These are phyloP conservation scores for Dysphania ambrosioides DNA, from an alignment of 148 eudicot genomes.

Conservation along the genomic window DNA sequence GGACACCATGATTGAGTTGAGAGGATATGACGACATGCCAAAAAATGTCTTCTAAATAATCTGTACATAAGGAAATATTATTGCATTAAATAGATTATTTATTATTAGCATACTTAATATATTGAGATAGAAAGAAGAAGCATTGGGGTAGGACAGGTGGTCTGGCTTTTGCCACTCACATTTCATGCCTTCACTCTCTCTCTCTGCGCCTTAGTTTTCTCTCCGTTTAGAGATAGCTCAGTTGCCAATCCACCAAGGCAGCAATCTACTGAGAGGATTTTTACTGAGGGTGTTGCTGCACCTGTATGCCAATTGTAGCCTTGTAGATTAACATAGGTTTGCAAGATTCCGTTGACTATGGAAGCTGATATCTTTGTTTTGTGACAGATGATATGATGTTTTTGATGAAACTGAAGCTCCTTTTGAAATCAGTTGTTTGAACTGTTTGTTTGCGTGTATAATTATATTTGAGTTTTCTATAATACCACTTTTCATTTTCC, in stretches of 20 bases:
- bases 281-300: background rate
- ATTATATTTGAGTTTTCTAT: background rate
- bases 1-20: background rate
- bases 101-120: background rate
- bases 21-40: background rate
- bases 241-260: background rate
- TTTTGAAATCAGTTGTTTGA: background rate
- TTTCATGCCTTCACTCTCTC: too few relatives aligned
- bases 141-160: background rate
- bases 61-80: background rate
- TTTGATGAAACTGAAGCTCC: background rate
- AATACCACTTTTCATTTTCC: background rate
- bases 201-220: too few relatives aligned
- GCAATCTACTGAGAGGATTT: background rate
- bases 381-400: too few relatives aligned
- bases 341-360: too few relatives aligned
- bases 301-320: too few relatives aligned
- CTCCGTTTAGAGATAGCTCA: background rate
- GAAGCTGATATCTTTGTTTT: too few relatives aligned
- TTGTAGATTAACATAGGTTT: too few relatives aligned
- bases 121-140: background rate
- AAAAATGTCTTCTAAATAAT: too few relatives aligned
- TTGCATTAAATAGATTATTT: background rate
- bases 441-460: background rate
- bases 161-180: too few relatives aligned